Percentiles rank a stretch among this genome's conserved stretches.
These are phyloP conservation scores for Rhazya stricta DNA, from an alignment of 257 asterid genomes.

Conservation along the genomic window DNA sequence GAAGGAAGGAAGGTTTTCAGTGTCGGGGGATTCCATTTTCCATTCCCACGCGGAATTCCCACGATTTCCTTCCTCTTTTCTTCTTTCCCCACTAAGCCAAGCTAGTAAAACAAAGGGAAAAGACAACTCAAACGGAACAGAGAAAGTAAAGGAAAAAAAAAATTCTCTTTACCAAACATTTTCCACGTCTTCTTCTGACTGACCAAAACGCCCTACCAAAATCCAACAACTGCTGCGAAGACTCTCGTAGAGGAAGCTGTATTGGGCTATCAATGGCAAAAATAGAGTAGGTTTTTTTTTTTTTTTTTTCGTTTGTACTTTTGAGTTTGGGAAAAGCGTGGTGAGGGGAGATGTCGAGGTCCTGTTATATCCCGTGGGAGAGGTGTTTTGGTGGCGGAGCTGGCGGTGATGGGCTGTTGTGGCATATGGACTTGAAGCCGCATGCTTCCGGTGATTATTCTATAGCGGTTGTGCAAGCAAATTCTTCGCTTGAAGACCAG, in stretches of 20 bases:
- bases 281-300: not conserved
- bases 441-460: slow-evolving; percentile 42
- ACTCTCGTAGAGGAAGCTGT: not conserved
- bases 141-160: not conserved
- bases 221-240: slow-evolving; percentile 15
- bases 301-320: not conserved
- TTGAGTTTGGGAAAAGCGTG: not conserved
- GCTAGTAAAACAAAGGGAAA: not conserved
- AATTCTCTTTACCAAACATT: slow-evolving; percentile 10
- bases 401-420: slow-evolving; percentile 32
- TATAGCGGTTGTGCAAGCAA: slow-evolving; percentile 43
- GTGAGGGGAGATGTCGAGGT: slow-evolving; percentile 21
- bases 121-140: not conserved
- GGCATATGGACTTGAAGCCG: slow-evolving; percentile 40
- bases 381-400: slow-evolving; percentile 28
- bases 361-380: slow-evolving; percentile 24
- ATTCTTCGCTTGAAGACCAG: slow-evolving; percentile 41
- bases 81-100: not conserved
- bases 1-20: not conserved
- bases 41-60: slow-evolving; percentile 20
- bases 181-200: not conserved
- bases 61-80: not conserved
- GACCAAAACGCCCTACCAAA: slow-evolving; percentile 14
- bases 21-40: slow-evolving; percentile 6
- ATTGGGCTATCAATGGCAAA: not conserved